phyloP scores from a whole-genome alignment of 116 monocot genomes.

The Trichopus zeylanicus region DNA sequence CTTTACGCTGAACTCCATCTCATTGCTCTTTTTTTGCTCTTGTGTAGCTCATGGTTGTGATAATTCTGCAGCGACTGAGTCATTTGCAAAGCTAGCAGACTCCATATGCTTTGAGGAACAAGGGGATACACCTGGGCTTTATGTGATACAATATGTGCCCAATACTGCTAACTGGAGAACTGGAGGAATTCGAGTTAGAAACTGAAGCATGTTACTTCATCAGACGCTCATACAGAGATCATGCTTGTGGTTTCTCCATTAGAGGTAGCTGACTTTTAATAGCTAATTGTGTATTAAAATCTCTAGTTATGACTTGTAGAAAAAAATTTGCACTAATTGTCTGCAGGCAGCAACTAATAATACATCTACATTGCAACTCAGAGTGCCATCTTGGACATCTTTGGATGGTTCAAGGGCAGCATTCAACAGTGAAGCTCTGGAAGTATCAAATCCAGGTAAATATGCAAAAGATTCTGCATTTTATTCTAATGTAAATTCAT shows the following conservation, averaged over 20 bases:
- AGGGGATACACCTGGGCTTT: slow-evolving; percentile 45
- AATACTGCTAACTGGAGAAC: slow-evolving; percentile 77
- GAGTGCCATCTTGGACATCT: slow-evolving; percentile 77
- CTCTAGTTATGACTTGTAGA: background rate
- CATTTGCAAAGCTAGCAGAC: slow-evolving; percentile 92
- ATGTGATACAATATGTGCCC: slow-evolving; percentile 70
- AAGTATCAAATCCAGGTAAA: slow-evolving; percentile 50
- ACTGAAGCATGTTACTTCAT: slow-evolving; percentile 41
- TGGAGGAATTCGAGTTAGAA: slow-evolving; percentile 44
- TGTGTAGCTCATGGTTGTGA: too few species aligned
- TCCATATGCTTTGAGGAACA: slow-evolving; percentile 94
- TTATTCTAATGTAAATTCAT: background rate
- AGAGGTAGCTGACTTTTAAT: slow-evolving; percentile 32
- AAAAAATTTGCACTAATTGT: background rate
- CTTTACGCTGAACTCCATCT: background rate
- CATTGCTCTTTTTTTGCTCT: too few species aligned
- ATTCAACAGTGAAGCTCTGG: slow-evolving; percentile 42
- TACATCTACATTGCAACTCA: slow-evolving; percentile 37
- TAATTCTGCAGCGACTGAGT: slow-evolving; percentile 59
- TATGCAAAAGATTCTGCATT: background rate
- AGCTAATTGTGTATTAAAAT: background rate
- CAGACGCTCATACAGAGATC: slow-evolving; percentile 40
- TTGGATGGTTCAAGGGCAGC: slow-evolving; percentile 33
- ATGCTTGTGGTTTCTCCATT: slow-evolving; percentile 41
- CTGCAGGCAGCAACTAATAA: slow-evolving; percentile 7